phyloP scores from a whole-genome alignment of 352 stramenopile species.

The Phytophthora hybrid region DNA sequence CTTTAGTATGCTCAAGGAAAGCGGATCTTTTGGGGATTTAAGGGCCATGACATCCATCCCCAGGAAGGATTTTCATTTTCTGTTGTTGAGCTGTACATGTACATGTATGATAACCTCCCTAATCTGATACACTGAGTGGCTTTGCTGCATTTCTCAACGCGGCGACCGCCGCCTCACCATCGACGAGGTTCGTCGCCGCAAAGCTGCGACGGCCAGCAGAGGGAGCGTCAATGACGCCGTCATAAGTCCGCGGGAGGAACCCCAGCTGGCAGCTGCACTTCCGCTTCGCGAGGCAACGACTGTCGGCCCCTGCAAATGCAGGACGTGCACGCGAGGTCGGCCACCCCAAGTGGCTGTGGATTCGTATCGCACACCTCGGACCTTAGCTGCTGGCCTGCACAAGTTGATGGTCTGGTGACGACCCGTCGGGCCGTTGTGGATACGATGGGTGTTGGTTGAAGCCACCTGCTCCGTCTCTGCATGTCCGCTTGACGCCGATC shows the following conservation, averaged over 20 bases:
- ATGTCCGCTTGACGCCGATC: neutral
- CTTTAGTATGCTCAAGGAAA: too few species aligned
- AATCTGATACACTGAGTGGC: too few species aligned
- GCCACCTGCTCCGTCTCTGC: constrained; percentile 24
- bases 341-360: too few species aligned
- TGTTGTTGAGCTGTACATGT: too few species aligned
- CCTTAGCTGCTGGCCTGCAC: neutral
- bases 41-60: too few species aligned
- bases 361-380: neutral
- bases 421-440: neutral
- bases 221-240: too few species aligned
- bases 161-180: constrained; percentile 11
- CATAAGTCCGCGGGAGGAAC: neutral
- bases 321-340: too few species aligned
- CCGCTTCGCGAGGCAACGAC: neutral
- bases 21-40: too few species aligned
- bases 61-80: too few species aligned
- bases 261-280: neutral
- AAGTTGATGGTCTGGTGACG: neutral
- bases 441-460: constrained; percentile 14
- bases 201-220: constrained; percentile 20
- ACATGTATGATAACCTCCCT: too few species aligned
- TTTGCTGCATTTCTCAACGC: neutral
- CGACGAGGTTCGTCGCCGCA: neutral
- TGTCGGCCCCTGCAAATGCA: neutral